Evolutionary conservation across 306 rosid species (phyloP), one percentile per base, ranked within the genome.

Genomic region (Acacia confusa): DNA sequence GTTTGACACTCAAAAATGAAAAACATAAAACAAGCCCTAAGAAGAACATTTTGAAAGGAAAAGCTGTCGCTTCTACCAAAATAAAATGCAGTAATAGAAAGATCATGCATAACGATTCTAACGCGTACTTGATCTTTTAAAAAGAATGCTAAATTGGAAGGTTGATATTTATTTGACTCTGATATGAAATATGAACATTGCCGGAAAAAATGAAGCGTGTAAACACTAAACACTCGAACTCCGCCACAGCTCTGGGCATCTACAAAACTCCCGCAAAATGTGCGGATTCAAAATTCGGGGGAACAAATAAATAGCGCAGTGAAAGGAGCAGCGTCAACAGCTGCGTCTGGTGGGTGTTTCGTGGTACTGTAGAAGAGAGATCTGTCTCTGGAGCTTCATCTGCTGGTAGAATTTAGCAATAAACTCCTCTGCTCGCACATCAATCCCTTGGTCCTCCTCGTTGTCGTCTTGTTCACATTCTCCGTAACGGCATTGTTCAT

Each of bases 351-450:
- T 53, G 20, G 83, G 80, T 5, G 86, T 88, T 22, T 58, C 57
- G 19, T 44, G 69, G 82, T 85, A 85, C 38, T 74, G 85, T 28
- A 88, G 74, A 41, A 64, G 80, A 74, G 89, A 83, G 78, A 85
- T 70, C 81, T 88, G 87, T 41, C 91, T 84, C 38, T 85, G 91
- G 13, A 88, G 64, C 78, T 70, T 85, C 84, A 85, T 88, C 73
- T 85, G 89, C 50, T 75, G 68, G 48, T 84, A 89, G 87, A 93
- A 95, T 30, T 89, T 83, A 9, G 97, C 91, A 63, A 93, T 95
- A 79, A 95, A 95, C 91, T 93, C 94, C 47, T 93, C 98, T 0
- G 98, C 99, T 69, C 78, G 89, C 78, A 30, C 53, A 75, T 95
- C 97, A 70, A 95, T 80, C 78, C 79, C 92, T 67, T 87, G 73